Percentiles rank a stretch among this genome's conserved stretches.
phyloP scores from a whole-genome alignment of 2,329 filamentous ascomycete genomes.

The Hypoxylon sp. region DNA sequence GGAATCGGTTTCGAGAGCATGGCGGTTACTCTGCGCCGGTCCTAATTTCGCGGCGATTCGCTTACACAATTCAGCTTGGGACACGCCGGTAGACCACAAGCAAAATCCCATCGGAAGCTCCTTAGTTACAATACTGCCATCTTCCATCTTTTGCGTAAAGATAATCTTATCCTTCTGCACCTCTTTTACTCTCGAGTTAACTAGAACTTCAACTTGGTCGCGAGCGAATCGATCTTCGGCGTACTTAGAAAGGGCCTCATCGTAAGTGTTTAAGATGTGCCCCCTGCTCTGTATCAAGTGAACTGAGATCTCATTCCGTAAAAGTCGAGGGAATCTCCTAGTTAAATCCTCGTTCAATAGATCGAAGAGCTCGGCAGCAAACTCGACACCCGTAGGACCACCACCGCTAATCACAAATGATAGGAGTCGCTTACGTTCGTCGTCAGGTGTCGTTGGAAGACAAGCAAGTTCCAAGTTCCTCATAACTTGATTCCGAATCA shows the following conservation, averaged over 20 bases:
- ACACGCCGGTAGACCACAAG: constrained; percentile 96
- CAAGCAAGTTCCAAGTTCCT: constrained; percentile 92
- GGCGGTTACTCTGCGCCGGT: constrained; percentile 84
- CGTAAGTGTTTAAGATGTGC: constrained; percentile 98
- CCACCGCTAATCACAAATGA: constrained; percentile 98
- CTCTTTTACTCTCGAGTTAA: constrained; percentile 93
- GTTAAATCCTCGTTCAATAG: constrained; percentile 95
- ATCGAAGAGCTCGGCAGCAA: constrained; percentile 95
- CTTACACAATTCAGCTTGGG: constrained; percentile 86
- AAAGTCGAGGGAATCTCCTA: constrained; percentile 84
- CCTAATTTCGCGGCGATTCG: constrained; percentile 83
- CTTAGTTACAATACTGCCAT: constrained; percentile 84
- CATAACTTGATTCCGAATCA: constrained; percentile 90
- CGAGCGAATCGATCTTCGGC: constrained; percentile 92
- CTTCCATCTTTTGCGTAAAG: constrained; percentile 84
- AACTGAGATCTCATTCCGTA: constrained; percentile 98
- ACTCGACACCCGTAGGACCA: constrained; percentile 96
- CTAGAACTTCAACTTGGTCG: constrained; percentile 91
- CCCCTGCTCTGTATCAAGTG: constrained; percentile 95
- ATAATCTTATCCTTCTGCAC: constrained; percentile 86
- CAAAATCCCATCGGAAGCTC: constrained; percentile 97
- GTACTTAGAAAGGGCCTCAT: constrained; percentile 92
- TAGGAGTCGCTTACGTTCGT: constrained; percentile 86
- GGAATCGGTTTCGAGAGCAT: constrained; percentile 93
- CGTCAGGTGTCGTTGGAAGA: constrained; percentile 90